Evolutionary conservation across 345 rosid species (phyloP), one percentile per base, ranked within the genome.

Genomic region (Draba incana): DNA sequence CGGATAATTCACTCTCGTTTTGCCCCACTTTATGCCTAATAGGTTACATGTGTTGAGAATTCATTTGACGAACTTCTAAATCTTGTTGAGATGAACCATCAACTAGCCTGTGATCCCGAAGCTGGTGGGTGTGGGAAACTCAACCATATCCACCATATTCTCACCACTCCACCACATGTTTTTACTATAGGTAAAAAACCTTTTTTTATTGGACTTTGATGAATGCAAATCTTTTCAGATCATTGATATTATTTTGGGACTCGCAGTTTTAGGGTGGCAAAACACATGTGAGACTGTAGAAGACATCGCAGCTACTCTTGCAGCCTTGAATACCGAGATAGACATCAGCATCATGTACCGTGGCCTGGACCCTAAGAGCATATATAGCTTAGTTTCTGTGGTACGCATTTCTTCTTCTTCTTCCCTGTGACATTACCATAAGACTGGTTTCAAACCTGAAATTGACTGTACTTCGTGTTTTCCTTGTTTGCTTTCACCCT

Each of bases 211-310:
- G 27, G 62, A 30, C 25, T 20, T 24, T 37, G 45, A 57, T 47
- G 8, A 46, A 35, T 71, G 27, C 42, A 65, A 70, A 51, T 50
- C 8, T 35, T 56, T 70, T 37, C 42, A 46, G 52, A 54, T 30
- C 27, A 45, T 16, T 67, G 23, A 48, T 12, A 68, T 14, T 10
- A 42, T 2, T 37, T 51, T 68, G 74, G 55, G 52, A 64, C 30
- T 81, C 79, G 83, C 85, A 94, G 98, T 94, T 79, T 68, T 94
- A 61, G 99, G 99, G 69, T 94, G 99, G 99, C 93, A 89, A 82
- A 91, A 84, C 68, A 87, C 99, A 43, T 84, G 97, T 31, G 99
- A 94, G 80, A 83, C 73, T 71, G 88, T 81, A 45, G 84, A 84
- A 57, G 93, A 94, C 80, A 91, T 94, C 77, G 81, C 80, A 66